Base-by-base conservation (phyloP, 1,139 yeast species). In the Pichia cactophila region DNA sequence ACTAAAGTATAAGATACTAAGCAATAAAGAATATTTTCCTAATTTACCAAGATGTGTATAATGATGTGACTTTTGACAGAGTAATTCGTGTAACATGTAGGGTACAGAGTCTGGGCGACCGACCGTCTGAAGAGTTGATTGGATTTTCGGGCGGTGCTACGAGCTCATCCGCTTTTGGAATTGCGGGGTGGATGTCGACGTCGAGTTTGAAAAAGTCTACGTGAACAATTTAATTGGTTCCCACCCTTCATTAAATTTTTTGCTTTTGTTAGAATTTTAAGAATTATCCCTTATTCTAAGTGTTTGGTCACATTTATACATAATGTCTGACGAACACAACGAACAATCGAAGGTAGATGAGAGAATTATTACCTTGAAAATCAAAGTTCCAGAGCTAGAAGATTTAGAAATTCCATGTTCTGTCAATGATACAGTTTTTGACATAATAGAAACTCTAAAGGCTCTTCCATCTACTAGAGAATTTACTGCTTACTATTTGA, bases 401-500 rank as follows among this genome's bases (percentile, higher is more conserved):
- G 56, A 23, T 7, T 45, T 75, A 43, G 70, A 68, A 48, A 62
- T 76, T 49, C 70, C 71, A 43, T 63, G 70, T 36, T 60, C 69
- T 16, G 55, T 54, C 12, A 62, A 67, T 35, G 87, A 81, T 56
- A 67, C 80, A 31, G 61, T 85, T 51, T 69, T 74, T 47, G 88
- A 83, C 53, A 72, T 86, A 50, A 75, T 71, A 56, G 81, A 79
- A 61, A 74, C 83, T 26, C 68, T 87, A 50, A 69, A 75, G 33
- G 69, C 79, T 29, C 65, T 79, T 36, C 79, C 83, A 14, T 71
- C 72, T 33, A 75, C 83, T 42, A 74, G 75, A 58, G 82, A 79
- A 51, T 73, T 76, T 59, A 83, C 94, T 38, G 77, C 80, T 59
- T 87, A 80, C 61, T 68, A 74, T 8, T 69, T 86, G 33, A 43